Conservation (phyloP, 2,329 filamentous ascomycete species). For the Trichoderma harzianum region DNA sequence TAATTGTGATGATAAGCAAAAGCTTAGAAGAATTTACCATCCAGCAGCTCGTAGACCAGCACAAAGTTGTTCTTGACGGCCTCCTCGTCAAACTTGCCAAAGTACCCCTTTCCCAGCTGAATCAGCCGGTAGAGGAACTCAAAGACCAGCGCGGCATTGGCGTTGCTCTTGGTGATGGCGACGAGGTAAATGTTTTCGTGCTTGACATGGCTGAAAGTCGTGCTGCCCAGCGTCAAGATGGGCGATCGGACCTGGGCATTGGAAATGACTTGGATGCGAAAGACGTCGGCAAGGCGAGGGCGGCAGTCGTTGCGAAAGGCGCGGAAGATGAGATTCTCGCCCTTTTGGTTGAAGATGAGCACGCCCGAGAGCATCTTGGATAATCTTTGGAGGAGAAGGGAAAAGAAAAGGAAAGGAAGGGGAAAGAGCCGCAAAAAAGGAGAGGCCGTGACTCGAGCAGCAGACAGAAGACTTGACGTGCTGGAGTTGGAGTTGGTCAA, state of each 20-base stretch:
- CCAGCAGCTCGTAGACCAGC: constrained; percentile 92
- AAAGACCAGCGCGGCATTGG: constrained; percentile 95
- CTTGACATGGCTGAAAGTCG: constrained; percentile 98
- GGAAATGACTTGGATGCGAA: constrained; percentile 98
- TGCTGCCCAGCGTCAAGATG: constrained; percentile 94
- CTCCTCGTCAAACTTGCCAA: constrained; percentile 98
- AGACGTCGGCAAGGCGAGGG: constrained; percentile 94
- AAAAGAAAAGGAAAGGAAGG: not conserved
- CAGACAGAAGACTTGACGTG: not conserved
- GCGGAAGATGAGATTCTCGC: constrained; percentile 98
- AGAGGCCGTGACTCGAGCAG: not conserved
- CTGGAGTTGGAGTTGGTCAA: not conserved
- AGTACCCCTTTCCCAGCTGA: constrained; percentile 87
- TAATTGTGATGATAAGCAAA: fast-evolving
- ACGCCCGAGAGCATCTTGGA: constrained; percentile 89
- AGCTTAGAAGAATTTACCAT: constrained; percentile 56
- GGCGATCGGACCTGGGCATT: constrained; percentile 97
- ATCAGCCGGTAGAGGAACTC: constrained; percentile 96
- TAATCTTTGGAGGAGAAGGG: not conserved
- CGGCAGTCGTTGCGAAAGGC: constrained; percentile 98
- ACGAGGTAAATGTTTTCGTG: constrained; percentile 99
- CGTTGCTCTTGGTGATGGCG: constrained; percentile 97
- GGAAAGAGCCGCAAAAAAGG: not conserved
- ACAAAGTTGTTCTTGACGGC: constrained; percentile 99
- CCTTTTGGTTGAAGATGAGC: constrained; percentile 98